Base-by-base conservation (phyloP, 2,329 filamentous ascomycete genomes). In the Aureobasidium pullulans region DNA sequence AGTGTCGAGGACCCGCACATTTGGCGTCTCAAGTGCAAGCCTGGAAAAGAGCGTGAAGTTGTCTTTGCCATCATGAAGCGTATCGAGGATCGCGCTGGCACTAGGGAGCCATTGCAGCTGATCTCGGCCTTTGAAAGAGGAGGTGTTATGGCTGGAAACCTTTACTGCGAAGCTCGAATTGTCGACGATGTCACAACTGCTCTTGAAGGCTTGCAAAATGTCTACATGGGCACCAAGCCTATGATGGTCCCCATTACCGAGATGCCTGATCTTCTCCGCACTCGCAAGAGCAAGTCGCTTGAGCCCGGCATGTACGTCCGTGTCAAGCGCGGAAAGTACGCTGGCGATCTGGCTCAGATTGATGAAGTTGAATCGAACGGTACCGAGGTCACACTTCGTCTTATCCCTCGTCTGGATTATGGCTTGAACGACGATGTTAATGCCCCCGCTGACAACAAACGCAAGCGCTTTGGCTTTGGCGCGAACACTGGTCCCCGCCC, bases 1-100 rank as follows among this genome's bases (percentile, higher is more conserved):
- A 94, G 90, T 67, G 92, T 96, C 52, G 88, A 96, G 63, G 94
- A 99, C 72, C 94, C 94, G 1, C 91, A 89, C 67, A 97, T 99
- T 70, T 99, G 90, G 90, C 90, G 88, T 62, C 87, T 96, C 63
- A 86, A 89, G 67, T 96, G 91, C 75, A 94, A 94, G 71, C 90
- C 94, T 66, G 93, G 93, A 67, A 99, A 99, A 74, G 94, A 99
- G 75, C 85, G 88, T 62, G 94, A 99, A 70, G 87, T 96, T 39
- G 81, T 99, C 56, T 88, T 90, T 70, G 85, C 85, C 31, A 88
- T 99, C 66, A 90, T 90, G 77, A 96, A 92, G 75, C 87, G 91
- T 57, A 85, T 96, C 54, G 86, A 95, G 70, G 91, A 97, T 69
- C 83, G 88, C 40, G 75, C 83, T 50, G 85, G 84, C 31, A 90